phyloP scores from a whole-genome alignment of 768 basidiomycete species.

The Cyclocybe cylindracea region DNA sequence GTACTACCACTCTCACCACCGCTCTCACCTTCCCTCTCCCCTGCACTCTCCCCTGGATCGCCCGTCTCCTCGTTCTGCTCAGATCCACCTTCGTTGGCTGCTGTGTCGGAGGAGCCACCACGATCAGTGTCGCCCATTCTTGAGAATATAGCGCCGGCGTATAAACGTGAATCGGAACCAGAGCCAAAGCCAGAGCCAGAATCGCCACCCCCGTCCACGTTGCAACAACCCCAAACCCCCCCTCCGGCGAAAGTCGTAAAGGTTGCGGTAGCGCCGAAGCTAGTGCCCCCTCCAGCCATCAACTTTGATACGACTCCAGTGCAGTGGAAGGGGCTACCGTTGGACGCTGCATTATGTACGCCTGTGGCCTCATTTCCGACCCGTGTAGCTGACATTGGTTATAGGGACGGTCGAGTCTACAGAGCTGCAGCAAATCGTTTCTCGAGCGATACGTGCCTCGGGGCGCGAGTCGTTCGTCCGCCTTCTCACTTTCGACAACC shows the following conservation, averaged over 20 bases:
- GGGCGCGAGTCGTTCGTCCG: slow-evolving; percentile 72
- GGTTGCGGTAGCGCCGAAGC: slow-evolving; percentile 28
- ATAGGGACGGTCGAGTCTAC: slow-evolving; percentile 59
- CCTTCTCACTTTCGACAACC: slow-evolving; percentile 59
- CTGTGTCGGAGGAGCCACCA: slow-evolving; percentile 16
- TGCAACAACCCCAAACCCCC: neutral
- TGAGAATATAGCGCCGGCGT: neutral
- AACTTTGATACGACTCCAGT: slow-evolving; percentile 60
- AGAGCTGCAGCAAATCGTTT: slow-evolving; percentile 71
- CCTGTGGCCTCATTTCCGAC: neutral
- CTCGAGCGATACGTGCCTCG: slow-evolving; percentile 68
- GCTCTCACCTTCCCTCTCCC: slow-evolving; percentile 5
- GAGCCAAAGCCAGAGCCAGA: neutral
- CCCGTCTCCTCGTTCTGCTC: slow-evolving; percentile 12
- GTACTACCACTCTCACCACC: slow-evolving; percentile 13
- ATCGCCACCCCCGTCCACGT: neutral
- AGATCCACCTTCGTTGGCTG: slow-evolving; percentile 14
- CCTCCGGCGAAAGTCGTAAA: slow-evolving; percentile 9
- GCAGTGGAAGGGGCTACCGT: slow-evolving; percentile 65
- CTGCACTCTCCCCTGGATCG: slow-evolving; percentile 9
- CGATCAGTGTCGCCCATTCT: slow-evolving; percentile 4
- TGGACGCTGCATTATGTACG: slow-evolving; percentile 66
- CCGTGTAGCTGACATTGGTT: slow-evolving; percentile 7
- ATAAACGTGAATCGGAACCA: neutral
- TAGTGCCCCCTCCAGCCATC: slow-evolving; percentile 51